These are phyloP conservation scores for Bisporella sp. DNA, from an alignment of 2,329 filamentous ascomycete species.

Conservation along the genomic window DNA sequence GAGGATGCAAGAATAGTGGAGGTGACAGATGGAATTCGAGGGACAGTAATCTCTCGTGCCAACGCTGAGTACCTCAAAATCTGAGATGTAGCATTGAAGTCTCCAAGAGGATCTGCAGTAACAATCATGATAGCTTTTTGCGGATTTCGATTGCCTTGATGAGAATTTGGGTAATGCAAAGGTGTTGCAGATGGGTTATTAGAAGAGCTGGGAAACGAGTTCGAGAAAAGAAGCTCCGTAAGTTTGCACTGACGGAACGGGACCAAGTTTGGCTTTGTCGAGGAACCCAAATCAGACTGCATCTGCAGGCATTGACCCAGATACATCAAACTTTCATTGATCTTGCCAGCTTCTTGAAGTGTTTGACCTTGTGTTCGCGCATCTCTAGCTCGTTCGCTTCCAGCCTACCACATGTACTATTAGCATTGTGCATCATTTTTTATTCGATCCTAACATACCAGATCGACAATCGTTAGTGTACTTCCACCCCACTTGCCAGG, in stretches of 20 bases:
- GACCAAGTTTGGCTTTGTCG: slow-evolving; percentile 67
- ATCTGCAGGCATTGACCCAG: slow-evolving; percentile 94
- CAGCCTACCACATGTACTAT: slow-evolving; percentile 40
- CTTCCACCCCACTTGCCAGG: slow-evolving; percentile 66
- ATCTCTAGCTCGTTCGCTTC: slow-evolving; percentile 86
- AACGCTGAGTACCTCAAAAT: slow-evolving; percentile 92
- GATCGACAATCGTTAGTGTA: slow-evolving; percentile 79
- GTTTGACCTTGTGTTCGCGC: slow-evolving; percentile 92
- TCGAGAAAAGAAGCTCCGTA: slow-evolving; percentile 80
- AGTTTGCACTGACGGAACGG: slow-evolving; percentile 81
- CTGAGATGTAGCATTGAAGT: slow-evolving; percentile 95
- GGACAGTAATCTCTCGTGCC: slow-evolving; percentile 86
- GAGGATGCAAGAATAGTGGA: slow-evolving; percentile 49
- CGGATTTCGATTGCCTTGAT: slow-evolving; percentile 47
- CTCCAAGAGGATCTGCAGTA: slow-evolving; percentile 84
- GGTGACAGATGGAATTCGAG: slow-evolving; percentile 76
- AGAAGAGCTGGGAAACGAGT: slow-evolving; percentile 56
- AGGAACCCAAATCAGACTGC: slow-evolving; percentile 72
- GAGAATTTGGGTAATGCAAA: slow-evolving; percentile 29
- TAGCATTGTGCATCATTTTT: neutral
- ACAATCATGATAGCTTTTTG: slow-evolving; percentile 96
- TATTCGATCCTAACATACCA: slow-evolving; percentile 32
- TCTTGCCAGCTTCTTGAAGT: slow-evolving; percentile 92
- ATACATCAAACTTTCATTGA: slow-evolving; percentile 98
- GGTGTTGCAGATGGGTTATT: slow-evolving; percentile 8